Conservation (phyloP, 768 basidiomycete species). For the Tylopilus sp. region DNA sequence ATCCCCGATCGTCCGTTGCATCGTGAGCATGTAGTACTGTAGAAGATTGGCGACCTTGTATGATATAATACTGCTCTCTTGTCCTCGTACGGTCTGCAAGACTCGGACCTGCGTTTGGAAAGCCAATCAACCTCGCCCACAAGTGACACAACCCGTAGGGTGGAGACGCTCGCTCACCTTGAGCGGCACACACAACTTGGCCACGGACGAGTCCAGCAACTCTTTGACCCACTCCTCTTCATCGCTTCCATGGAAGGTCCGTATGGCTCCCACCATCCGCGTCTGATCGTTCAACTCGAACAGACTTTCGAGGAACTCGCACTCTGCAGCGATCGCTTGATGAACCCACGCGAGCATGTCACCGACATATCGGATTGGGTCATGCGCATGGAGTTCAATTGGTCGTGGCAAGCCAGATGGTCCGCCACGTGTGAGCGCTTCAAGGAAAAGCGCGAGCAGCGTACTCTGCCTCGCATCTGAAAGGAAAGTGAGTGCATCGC, state of each 20-base stretch:
- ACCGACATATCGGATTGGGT: slow-evolving; percentile 93
- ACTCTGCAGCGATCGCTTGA: slow-evolving; percentile 91
- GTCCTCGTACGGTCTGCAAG: slow-evolving; percentile 89
- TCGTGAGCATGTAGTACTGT: slow-evolving; percentile 91
- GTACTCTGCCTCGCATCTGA: slow-evolving; percentile 81
- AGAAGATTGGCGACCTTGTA: slow-evolving; percentile 95
- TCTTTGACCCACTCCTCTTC: slow-evolving; percentile 79
- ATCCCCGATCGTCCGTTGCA: slow-evolving; percentile 89
- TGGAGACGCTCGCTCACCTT: slow-evolving; percentile 47
- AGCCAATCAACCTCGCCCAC: not conserved
- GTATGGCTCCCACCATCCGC: slow-evolving; percentile 74
- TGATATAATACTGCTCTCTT: slow-evolving; percentile 88
- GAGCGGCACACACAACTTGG: slow-evolving; percentile 83
- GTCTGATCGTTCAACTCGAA: slow-evolving; percentile 57
- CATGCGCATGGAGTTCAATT: slow-evolving; percentile 97
- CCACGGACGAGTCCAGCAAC: slow-evolving; percentile 77
- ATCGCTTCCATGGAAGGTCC: slow-evolving; percentile 51
- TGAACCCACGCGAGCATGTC: slow-evolving; percentile 99
- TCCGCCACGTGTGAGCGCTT: slow-evolving; percentile 85
- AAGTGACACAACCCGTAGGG: not conserved
- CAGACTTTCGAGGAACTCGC: slow-evolving; percentile 86
- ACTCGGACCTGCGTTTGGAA: slow-evolving; percentile 61
- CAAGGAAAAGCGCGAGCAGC: slow-evolving; percentile 77
- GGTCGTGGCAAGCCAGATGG: slow-evolving; percentile 83
- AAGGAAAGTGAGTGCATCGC: slow-evolving; percentile 73